Base-by-base conservation (phyloP, 2,329 filamentous ascomycete genomes). In the Paraphaeosphaeria minitans region DNA sequence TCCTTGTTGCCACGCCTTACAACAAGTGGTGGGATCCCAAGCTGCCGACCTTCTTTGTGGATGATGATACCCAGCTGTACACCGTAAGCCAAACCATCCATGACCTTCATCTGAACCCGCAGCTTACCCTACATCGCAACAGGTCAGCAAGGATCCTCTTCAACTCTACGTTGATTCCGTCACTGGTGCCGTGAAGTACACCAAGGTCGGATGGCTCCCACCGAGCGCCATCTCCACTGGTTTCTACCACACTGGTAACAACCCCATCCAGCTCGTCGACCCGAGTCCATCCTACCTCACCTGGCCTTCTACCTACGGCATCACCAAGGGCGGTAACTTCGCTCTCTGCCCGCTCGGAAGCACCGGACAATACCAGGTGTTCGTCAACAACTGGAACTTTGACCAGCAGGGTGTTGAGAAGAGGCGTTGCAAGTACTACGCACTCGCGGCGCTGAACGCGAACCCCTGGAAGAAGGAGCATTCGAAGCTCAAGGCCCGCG, bases 61-160 rank as follows among this genome's bases (percentile, higher is more conserved):
- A 68, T 47, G 66, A 71, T 24, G 67, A 70, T 55, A 71, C 66
- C 47, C 60, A 67, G 50, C 21, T 66, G 35, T 73, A 72, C 60
- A 73, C 68, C 7, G 69, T 72, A 66, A 53, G 69, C 61, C 24
- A 0, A 24, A 13, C 21, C 21, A 21, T 24, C n/a, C 10, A 21
- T 22, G 19, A 9, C n/a, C n/a, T 19, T 10, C 9, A 8, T 42
- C 33, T 16, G 21, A 22, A n/a, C 29, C 16, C 9, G 10, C 22
- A 29, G 16, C 22, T 21, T 13, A 21, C 37, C 67, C 50, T 63
- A 49, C 21, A 7, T 12, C n/a, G n/a, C 3, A 31, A 9, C 39
- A 72, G 70, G 68, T 68, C 64, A 69, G 66, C 63, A 71, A 70
- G 52, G 62, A 68, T 10, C 71, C 65, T 35, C 65, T 70, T 14